These are phyloP conservation scores for Apiotrichum laibachii DNA, from an alignment of 1,284 basidiomycete species.

Conservation along the genomic window DNA sequence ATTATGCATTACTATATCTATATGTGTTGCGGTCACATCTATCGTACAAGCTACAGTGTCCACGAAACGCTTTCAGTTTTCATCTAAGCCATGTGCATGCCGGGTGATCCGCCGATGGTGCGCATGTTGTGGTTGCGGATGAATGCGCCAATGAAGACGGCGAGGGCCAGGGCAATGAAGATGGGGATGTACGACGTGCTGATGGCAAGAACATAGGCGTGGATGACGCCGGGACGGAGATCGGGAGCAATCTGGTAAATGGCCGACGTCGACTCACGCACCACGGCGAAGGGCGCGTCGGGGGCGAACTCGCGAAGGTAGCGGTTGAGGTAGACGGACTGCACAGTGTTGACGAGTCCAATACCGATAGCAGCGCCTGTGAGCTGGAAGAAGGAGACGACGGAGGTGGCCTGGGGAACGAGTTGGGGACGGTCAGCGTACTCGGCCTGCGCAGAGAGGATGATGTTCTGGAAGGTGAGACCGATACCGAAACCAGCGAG, in stretches of 20 bases:
- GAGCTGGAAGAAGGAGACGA: conserved; percentile 52
- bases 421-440: conserved; percentile 39
- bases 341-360: conserved; percentile 52
- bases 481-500: conserved; percentile 50
- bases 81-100: not conserved
- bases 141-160: conserved; percentile 45
- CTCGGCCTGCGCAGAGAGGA: conserved; percentile 54
- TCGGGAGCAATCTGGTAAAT: conserved; percentile 37
- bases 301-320: conserved; percentile 35
- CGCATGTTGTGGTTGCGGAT: conserved; percentile 52
- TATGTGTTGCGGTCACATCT: too few relatives aligned
- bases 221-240: conserved; percentile 46
- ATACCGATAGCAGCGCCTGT: conserved; percentile 53
- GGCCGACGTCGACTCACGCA: conserved; percentile 38
- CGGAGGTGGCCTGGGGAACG: conserved; percentile 46
- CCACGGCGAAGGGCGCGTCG: conserved; percentile 40
- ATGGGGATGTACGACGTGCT: conserved; percentile 52
- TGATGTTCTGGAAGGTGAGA: conserved; percentile 42
- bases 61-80: too few relatives aligned
- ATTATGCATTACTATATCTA: too few relatives aligned
- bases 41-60: too few relatives aligned
- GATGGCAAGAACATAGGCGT: conserved; percentile 53
- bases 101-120: conserved; percentile 29
- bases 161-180: conserved; percentile 48
- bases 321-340: conserved; percentile 40